These are phyloP conservation scores for Rubroshorea leprosula DNA, from an alignment of 345 rosid genomes.

Conservation along the genomic window DNA sequence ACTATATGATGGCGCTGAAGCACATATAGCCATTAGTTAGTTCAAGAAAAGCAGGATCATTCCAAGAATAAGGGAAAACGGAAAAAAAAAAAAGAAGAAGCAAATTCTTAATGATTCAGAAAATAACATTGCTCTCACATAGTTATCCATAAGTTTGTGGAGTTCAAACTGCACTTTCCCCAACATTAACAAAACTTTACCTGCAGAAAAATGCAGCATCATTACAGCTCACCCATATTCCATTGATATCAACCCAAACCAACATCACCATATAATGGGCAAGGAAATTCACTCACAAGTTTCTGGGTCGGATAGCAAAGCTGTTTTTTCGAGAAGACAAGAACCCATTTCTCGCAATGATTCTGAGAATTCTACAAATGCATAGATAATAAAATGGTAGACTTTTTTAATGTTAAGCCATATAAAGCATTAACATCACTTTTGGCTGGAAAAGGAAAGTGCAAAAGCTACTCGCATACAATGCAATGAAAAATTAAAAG, in stretches of 20 bases:
- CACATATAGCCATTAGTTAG: constrained; percentile 17
- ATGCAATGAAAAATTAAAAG: not conserved
- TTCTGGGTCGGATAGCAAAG: constrained; percentile 65
- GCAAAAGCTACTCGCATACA: not conserved
- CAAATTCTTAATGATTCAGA: constrained; percentile 4
- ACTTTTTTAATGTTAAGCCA: not conserved
- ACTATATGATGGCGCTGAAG: constrained; percentile 78
- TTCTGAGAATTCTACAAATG: constrained; percentile 80
- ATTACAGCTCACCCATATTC: constrained; percentile 4
- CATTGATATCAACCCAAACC: not conserved
- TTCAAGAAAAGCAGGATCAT: not conserved
- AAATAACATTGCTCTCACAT: constrained; percentile 54
- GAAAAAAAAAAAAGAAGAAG: not conserved
- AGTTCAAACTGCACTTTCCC: constrained; percentile 85
- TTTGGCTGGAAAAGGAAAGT: constrained; percentile 1
- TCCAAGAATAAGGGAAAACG: not conserved
- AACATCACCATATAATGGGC: not conserved
- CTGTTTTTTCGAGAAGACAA: constrained; percentile 67
- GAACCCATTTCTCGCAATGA: constrained; percentile 91
- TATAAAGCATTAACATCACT: not conserved
- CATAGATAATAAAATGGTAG: constrained; percentile 9
- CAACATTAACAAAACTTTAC: constrained; percentile 60
- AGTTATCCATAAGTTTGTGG: constrained; percentile 75
- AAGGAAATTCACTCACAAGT: constrained; percentile 41
- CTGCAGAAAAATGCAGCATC: constrained; percentile 37